phyloP scores from a whole-genome alignment of 495 filamentous ascomycete species.

The Talaromyces thailandensis region DNA sequence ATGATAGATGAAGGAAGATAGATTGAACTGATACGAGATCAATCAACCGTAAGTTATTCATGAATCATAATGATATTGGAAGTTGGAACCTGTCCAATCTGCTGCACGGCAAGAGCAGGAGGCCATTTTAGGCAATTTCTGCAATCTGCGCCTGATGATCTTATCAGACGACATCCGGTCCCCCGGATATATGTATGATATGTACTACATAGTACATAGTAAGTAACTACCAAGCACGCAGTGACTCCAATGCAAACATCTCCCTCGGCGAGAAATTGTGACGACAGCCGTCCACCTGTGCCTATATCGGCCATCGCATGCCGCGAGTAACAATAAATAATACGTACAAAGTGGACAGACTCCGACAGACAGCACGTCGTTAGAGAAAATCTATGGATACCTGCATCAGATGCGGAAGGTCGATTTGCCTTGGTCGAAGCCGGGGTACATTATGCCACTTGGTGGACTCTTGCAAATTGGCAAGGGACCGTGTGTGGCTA shows the following conservation, averaged over 20 bases:
- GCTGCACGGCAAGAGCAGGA: not conserved
- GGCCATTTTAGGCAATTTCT: not conserved
- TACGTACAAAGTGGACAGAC: not conserved
- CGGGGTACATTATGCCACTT: not conserved
- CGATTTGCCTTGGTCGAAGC: not conserved
- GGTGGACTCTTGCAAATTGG: not conserved
- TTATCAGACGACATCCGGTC: not conserved
- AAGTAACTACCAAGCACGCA: no score
- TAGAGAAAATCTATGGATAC: not conserved
- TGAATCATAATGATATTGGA: not conserved
- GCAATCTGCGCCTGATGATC: no score
- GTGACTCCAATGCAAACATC: not conserved
- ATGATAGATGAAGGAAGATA: not conserved
- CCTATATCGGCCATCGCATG: not conserved
- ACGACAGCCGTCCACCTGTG: not conserved
- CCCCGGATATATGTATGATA: no score
- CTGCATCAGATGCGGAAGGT: not conserved
- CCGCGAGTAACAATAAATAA: no score
- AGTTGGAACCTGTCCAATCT: not conserved
- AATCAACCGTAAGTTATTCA: not conserved
- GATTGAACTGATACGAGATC: not conserved
- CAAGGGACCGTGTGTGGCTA: not conserved
- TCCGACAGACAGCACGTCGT: not conserved
- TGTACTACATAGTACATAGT: no score
- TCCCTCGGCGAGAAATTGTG: not conserved